Evolutionary conservation across 306 rosid genomes (phyloP), one percentile per base, ranked within the genome.

Genomic region (Vigna nakashimae): DNA sequence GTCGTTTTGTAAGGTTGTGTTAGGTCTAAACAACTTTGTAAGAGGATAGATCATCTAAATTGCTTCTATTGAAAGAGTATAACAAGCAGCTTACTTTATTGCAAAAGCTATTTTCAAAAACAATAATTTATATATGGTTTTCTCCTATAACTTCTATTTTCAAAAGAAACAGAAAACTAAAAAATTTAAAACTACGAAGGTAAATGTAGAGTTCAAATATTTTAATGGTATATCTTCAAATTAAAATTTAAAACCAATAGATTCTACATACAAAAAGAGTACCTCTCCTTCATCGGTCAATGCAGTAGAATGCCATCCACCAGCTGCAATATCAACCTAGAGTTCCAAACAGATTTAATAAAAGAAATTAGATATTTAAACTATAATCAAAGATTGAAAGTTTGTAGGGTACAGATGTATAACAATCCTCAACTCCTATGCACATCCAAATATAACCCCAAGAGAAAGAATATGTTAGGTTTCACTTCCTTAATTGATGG

Each of bases 271-370:
- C 5, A 79, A 74, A 73, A 56, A 68, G 57, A 40, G 65, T 65
- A 96, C 99, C 99, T 96, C 99, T 88, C 98, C 98, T 24, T 88
- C 90, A 18, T 84, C 89, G 73, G 97, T 93, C 80, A 96, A 83
- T 65, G 94, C 96, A 71, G 96, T 96, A 80, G 98, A 96, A 84
- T 93, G 99, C 99, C 99, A 96, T 72, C 99, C 99, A 81, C 99
- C 99, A 80, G 99, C 98, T 66, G 99, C 97, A 84, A 96, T 93
- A 78, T 91, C 99, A 80, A 96, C 93, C 99, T 96, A 59, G 24
- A 73, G 48, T 45, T 57, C 73, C 80, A 81, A 60, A 60, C 59
- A 74, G 56, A 42, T 16, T 57, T 9, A 63, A 76, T 13, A 24
- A 69, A 62, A 50, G 40, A 71, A 34, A 74, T 72, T 55, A 79